Evolutionary conservation across 208 protist species (phyloP), one percentile per base, ranked within the genome.

Genomic region (Leishmania guyanensis): DNA sequence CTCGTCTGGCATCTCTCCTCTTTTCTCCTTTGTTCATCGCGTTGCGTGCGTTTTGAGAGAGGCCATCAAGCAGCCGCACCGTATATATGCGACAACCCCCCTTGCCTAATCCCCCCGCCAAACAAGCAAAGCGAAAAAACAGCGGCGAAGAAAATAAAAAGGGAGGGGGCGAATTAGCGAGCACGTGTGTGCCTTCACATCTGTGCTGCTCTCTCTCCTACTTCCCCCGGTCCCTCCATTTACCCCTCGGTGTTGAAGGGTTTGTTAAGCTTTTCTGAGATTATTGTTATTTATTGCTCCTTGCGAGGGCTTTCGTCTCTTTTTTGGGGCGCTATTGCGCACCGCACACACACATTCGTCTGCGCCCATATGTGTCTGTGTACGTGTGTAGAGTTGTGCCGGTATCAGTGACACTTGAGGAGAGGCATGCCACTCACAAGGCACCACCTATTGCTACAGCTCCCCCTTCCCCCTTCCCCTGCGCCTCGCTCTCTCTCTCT

Each of bases 231-330:
- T 8, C 20, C 26, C 33, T 22, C 14, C 29, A n/a, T 16, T 26
- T n/a, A 46, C 14, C 54, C 58, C 58, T 8, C 66, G 66, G 36
- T 29, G 6, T 9, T 54, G 36, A 6, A 54, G 69, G 33, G 69
- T 54, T 10, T 22, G 26, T 51, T 33, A 12, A 73, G 22, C 29
- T 65, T 22, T 26, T 29, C 20, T 65, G 16, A 12, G 5, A 73
- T 82, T 73, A 33, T 51, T 48, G 26, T 8, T 85, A 56, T 82
- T 62, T 71, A 71, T 77, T 81, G 17, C 39, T 29, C 1, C 36
- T 17, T 50, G 66, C 66, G n/a, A 26, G n/a, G 2, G 10, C 14
- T 3, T 68, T 39, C 29, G 29, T 29, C 26, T 68, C 29, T 68
- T 68, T 68, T 66, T 39, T 39, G 39, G 29, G 26, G 29, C 39